Evolutionary conservation across 148 eudicot species (phyloP).

Genomic region (Chenopodium suecicum): DNA sequence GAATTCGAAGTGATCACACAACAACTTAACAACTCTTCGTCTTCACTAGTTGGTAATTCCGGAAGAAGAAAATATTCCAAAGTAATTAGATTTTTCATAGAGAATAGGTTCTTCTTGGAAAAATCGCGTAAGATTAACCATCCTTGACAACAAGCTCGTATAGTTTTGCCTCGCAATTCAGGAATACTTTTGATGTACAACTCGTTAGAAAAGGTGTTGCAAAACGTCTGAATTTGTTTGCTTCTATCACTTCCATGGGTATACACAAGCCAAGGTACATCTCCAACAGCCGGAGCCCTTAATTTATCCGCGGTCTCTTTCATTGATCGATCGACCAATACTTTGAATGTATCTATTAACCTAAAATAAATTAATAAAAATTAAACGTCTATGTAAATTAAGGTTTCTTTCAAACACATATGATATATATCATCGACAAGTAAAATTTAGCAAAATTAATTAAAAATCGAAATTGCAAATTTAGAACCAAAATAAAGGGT

Average conservation of each 20-base stretch:
- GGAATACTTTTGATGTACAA: constrained; percentile 3
- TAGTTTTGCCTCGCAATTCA: background rate
- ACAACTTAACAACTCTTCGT: background rate
- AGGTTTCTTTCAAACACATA: too few species aligned
- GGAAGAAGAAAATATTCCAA: background rate
- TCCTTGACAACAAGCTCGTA: background rate
- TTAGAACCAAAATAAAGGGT: too few species aligned
- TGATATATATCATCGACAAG: too few species aligned
- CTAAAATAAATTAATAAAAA: too few species aligned
- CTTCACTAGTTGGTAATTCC: background rate
- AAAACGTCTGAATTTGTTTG: background rate
- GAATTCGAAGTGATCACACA: background rate
- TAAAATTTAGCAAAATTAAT: too few species aligned
- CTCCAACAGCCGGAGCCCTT: too few species aligned
- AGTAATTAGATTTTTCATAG: constrained; percentile 7
- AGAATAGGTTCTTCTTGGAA: background rate
- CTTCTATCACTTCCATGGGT: background rate
- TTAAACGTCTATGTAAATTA: too few species aligned
- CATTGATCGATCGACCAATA: too few species aligned
- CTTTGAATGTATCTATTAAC: too few species aligned
- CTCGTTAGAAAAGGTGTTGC: background rate
- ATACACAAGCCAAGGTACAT: too few species aligned
- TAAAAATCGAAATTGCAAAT: too few species aligned
- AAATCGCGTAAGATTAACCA: constrained; percentile 6
- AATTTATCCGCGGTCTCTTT: too few species aligned